Conservation (phyloP, 352 stramenopile genomes). For the Globisporangium ultimum region DNA sequence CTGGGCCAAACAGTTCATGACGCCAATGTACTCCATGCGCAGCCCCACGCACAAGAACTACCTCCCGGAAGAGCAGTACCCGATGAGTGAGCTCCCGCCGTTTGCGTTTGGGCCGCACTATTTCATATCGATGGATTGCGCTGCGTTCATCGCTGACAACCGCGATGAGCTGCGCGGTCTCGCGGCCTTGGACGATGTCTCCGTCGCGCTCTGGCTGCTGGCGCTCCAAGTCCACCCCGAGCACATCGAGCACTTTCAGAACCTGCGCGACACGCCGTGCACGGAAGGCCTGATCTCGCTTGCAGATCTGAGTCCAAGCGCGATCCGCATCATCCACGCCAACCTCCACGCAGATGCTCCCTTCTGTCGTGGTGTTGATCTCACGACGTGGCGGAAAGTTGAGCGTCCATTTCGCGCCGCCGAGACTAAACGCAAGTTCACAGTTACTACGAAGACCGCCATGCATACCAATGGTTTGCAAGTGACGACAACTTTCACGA, state of each 20-base stretch:
- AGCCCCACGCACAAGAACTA: conserved; percentile 28
- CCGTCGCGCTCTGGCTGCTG: conserved; percentile 50
- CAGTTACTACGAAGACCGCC: background rate
- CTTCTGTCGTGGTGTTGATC: conserved; percentile 45
- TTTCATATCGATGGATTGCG: conserved; percentile 45
- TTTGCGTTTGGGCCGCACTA: conserved; percentile 46
- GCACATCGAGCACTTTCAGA: conserved; percentile 36
- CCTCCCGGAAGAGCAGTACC: conserved; percentile 26
- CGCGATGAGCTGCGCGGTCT: conserved; percentile 20
- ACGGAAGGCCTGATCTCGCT: conserved; percentile 31
- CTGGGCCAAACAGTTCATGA: conserved; percentile 24
- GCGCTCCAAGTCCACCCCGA: conserved; percentile 38
- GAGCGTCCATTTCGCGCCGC: background rate
- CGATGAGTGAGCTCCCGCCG: conserved; percentile 23
- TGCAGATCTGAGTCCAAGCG: conserved; percentile 39
- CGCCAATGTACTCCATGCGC: conserved; percentile 20
- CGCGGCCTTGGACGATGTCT: conserved; percentile 52
- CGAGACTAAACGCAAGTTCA: background rate
- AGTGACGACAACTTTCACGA: background rate
- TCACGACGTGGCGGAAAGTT: conserved; percentile 30
- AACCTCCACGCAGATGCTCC: conserved; percentile 23
- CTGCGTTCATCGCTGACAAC: conserved; percentile 35
- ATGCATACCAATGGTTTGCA: background rate
- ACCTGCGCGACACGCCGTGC: conserved; percentile 36
- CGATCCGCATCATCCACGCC: conserved; percentile 44